Evolutionary conservation across 345 rosid genomes (phyloP).

Genomic region (Gossypium mustelinum): DNA sequence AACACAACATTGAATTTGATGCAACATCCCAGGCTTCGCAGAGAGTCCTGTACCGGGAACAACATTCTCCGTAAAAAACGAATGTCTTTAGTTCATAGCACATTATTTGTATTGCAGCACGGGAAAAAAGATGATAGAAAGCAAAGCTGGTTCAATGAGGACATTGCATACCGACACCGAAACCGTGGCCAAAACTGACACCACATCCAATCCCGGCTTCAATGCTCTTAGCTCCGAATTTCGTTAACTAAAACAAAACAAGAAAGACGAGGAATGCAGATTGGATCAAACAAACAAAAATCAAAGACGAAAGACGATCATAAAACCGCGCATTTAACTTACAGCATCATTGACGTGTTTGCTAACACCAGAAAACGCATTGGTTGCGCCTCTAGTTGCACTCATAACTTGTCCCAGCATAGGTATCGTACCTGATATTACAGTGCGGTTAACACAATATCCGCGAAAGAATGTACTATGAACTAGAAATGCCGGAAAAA

Average conservation of each 20-base stretch:
- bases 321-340: constrained; percentile 23
- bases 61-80: constrained; percentile 5
- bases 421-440: constrained; percentile 65
- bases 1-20: constrained; percentile 56
- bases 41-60: constrained; percentile 58
- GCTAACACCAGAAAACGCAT: constrained; percentile 75
- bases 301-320: not conserved
- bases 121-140: not conserved
- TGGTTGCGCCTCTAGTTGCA: constrained; percentile 89
- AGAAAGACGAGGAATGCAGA: constrained; percentile 15
- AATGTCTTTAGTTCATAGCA: not conserved
- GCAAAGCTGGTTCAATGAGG: not conserved
- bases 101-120: not conserved
- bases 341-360: constrained; percentile 66
- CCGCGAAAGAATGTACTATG: not conserved
- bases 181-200: constrained; percentile 71
- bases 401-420: constrained; percentile 74
- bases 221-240: constrained; percentile 53
- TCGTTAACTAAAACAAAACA: constrained; percentile 39
- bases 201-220: constrained; percentile 73
- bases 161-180: constrained; percentile 55
- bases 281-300: not conserved
- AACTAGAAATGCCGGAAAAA: not conserved
- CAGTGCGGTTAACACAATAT: not conserved
- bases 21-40: constrained; percentile 50